Conservation (phyloP, 192 early-diverging fungal genomes). For the Oehlia diaphana region DNA sequence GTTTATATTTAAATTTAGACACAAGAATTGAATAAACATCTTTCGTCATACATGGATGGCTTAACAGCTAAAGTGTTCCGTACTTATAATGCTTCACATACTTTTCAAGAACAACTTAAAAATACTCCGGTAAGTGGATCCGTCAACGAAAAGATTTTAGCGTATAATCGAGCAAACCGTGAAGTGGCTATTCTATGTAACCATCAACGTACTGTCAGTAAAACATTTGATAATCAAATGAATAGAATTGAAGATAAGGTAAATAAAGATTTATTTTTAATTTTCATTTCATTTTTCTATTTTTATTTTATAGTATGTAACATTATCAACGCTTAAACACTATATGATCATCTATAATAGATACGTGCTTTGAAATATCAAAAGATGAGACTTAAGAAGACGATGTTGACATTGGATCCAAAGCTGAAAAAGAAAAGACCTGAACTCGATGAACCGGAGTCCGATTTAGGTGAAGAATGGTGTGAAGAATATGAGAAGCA, state of each 20-base stretch:
- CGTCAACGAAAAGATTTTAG: constrained; percentile 81
- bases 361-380: constrained; percentile 87
- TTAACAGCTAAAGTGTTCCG: constrained; percentile 98
- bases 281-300: background rate
- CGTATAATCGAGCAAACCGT: constrained; percentile 95
- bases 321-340: background rate
- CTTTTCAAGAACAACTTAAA: constrained; percentile 87
- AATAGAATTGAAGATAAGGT: constrained; percentile 81
- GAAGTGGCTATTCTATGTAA: constrained; percentile 97
- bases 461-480: constrained; percentile 78
- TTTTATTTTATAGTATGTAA: constrained; percentile 20
- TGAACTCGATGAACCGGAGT: constrained; percentile 65
- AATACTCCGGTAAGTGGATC: constrained; percentile 68
- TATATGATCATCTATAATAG: constrained; percentile 34
- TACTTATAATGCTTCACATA: constrained; percentile 95
- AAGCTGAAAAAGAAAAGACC: constrained; percentile 75
- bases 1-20: constrained; percentile 51
- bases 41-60: constrained; percentile 84
- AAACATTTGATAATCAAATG: constrained; percentile 76
- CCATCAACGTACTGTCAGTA: constrained; percentile 90
- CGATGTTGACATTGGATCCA: constrained; percentile 73
- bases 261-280: background rate
- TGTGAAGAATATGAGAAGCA: constrained; percentile 61
- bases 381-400: constrained; percentile 65
- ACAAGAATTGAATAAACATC: constrained; percentile 81